phyloP scores from a whole-genome alignment of 306 rosid species.

The Castanea mollissima region DNA sequence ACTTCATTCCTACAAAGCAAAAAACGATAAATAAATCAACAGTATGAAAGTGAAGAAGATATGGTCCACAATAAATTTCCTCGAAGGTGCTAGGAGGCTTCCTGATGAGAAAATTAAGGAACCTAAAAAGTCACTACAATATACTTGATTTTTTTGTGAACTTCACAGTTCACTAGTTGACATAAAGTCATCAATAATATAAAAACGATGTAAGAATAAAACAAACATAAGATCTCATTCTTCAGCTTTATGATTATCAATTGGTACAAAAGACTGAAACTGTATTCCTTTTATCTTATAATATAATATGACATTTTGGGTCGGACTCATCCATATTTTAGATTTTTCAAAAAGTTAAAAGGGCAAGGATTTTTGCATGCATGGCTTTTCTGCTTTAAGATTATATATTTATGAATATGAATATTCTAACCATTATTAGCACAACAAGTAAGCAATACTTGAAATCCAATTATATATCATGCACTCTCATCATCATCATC shows the following conservation, averaged over 20 bases:
- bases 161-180: not conserved
- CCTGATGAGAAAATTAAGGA: not conserved
- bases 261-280: not conserved
- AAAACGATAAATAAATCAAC: not conserved
- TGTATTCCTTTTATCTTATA: not conserved
- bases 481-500: not conserved
- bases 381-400: too few relatives aligned
- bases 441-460: too few relatives aligned
- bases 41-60: constrained; percentile 7
- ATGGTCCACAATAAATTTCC: constrained; percentile 36
- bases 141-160: not conserved
- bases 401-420: too few relatives aligned
- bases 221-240: not conserved
- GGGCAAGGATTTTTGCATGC: too few relatives aligned
- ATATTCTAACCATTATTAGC: too few relatives aligned
- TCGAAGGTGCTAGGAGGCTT: constrained; percentile 57
- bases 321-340: not conserved
- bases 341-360: not conserved
- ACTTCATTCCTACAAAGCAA: not conserved
- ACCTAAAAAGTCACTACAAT: not conserved
- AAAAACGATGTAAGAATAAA: not conserved
- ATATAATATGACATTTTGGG: not conserved
- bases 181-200: not conserved
- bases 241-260: constrained; percentile 21
- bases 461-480: too few relatives aligned